A percentile compares a stretch with the other conserved stretches of the same genome.
These are phyloP conservation scores for Anacardium occidentale DNA, from an alignment of 345 rosid genomes.

Conservation along the genomic window DNA sequence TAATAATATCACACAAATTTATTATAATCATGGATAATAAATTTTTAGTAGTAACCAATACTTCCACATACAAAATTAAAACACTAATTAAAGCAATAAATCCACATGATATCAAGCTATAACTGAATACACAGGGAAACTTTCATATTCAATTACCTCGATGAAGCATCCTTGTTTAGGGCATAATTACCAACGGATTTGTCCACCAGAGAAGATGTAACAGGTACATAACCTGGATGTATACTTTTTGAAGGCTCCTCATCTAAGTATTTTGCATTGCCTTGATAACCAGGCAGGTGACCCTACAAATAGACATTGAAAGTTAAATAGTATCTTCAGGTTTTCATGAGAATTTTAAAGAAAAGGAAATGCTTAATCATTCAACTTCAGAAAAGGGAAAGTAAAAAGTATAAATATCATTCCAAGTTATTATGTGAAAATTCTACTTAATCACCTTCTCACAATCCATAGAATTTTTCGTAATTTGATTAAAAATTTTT, in stretches of 20 bases:
- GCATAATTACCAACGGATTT: slow-evolving; percentile 38
- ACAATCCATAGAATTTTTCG: slow-evolving; percentile 36
- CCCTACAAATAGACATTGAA: slow-evolving; percentile 33
- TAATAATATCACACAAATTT: not conserved
- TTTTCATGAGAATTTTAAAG: not conserved
- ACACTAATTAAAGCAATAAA: slow-evolving; percentile 10
- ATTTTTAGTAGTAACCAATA: not conserved
- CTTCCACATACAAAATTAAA: not conserved
- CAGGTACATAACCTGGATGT: slow-evolving; percentile 39
- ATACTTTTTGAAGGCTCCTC: slow-evolving; percentile 36
- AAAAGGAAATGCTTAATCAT: not conserved
- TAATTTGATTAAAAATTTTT: slow-evolving; percentile 37
- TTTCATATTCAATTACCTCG: slow-evolving; percentile 48
- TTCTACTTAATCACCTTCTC: slow-evolving; percentile 47
- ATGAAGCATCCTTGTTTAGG: slow-evolving; percentile 39
- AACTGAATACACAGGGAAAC: not conserved
- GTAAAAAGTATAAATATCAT: not conserved
- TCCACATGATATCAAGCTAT: not conserved
- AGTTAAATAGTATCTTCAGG: slow-evolving; percentile 7
- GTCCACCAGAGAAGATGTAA: slow-evolving; percentile 38
- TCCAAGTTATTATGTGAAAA: not conserved
- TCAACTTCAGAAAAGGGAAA: not conserved
- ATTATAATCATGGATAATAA: not conserved
- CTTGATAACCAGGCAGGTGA: slow-evolving; percentile 37
- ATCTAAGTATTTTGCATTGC: slow-evolving; percentile 37